phyloP scores from a whole-genome alignment of 1,139 yeast genomes.

The Kodamaea arcana region DNA sequence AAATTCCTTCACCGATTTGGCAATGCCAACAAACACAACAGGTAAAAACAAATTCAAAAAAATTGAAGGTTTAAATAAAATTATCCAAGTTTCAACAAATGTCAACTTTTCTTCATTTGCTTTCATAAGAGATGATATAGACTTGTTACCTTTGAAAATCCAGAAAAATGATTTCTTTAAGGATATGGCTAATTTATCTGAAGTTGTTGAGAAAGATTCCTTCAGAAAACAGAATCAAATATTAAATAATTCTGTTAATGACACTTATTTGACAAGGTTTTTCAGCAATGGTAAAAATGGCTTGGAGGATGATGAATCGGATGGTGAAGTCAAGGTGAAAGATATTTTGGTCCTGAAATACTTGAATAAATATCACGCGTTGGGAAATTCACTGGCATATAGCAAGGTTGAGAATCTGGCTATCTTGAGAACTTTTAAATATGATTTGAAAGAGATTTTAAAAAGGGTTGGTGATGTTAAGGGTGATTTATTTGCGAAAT shows the following conservation, averaged over 20 bases:
- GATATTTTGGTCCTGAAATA: conserved; percentile 1
- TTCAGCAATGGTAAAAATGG: neutral
- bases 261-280: conserved; percentile 3
- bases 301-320: conserved; percentile 3
- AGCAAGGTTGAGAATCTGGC: neutral
- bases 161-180: conserved; percentile 38
- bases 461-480: neutral
- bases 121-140: conserved; percentile 62
- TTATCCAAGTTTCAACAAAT: conserved; percentile 62
- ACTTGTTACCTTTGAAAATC: conserved; percentile 48
- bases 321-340: neutral
- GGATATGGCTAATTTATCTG: conserved; percentile 48
- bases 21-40: conserved; percentile 21
- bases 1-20: conserved; percentile 31
- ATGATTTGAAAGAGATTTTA: neutral
- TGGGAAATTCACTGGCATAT: neutral
- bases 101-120: conserved; percentile 65
- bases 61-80: conserved; percentile 50
- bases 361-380: neutral
- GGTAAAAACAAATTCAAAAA: conserved; percentile 49
- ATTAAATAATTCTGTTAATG: conserved; percentile 15
- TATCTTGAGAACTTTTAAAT: neutral
- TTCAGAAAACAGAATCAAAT: conserved; percentile 33
- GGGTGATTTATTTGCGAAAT: neutral
- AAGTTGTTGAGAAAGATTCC: conserved; percentile 17